phyloP scores from a whole-genome alignment of 495 filamentous ascomycete genomes.

The Xylaria curta region DNA sequence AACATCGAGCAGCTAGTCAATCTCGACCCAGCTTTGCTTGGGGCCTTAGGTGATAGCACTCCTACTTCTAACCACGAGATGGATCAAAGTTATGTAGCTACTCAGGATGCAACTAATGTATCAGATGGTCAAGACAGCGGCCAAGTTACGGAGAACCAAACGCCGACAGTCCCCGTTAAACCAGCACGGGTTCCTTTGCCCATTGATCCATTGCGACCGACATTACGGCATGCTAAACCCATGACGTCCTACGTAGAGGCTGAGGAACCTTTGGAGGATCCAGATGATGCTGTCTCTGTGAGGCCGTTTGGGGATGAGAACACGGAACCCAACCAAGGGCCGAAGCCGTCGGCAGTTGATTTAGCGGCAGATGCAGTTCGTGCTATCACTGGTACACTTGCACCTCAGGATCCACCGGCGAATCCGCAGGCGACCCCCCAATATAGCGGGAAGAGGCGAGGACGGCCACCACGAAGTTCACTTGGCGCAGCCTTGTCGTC shows the following conservation, averaged over 20 bases:
- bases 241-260: constrained; percentile 48
- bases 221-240: constrained; percentile 54
- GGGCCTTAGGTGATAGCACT: constrained; percentile 30
- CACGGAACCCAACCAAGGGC: constrained; percentile 25
- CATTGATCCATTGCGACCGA: constrained; percentile 42
- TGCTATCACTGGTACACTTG: constrained; percentile 24
- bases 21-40: constrained; percentile 43
- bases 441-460: constrained; percentile 32
- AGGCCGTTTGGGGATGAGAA: constrained; percentile 21
- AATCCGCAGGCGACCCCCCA: constrained; percentile 6
- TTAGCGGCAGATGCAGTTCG: constrained; percentile 44
- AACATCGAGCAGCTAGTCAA: constrained; percentile 42
- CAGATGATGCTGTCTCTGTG: constrained; percentile 45
- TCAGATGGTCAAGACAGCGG: constrained; percentile 25
- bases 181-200: constrained; percentile 29
- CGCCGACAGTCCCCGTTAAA: constrained; percentile 3
- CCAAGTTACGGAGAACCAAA: constrained; percentile 10
- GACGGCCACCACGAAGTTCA: constrained; percentile 37
- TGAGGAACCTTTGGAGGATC: constrained; percentile 45
- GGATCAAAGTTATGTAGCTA: neutral
- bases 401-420: neutral
- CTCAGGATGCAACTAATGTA: constrained; percentile 12
- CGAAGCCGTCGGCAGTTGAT: constrained; percentile 44
- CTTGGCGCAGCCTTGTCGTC: constrained; percentile 24
- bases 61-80: constrained; percentile 29